phyloP scores from a whole-genome alignment of 2,329 filamentous ascomycete genomes.

The Trichoderma lentiforme region DNA sequence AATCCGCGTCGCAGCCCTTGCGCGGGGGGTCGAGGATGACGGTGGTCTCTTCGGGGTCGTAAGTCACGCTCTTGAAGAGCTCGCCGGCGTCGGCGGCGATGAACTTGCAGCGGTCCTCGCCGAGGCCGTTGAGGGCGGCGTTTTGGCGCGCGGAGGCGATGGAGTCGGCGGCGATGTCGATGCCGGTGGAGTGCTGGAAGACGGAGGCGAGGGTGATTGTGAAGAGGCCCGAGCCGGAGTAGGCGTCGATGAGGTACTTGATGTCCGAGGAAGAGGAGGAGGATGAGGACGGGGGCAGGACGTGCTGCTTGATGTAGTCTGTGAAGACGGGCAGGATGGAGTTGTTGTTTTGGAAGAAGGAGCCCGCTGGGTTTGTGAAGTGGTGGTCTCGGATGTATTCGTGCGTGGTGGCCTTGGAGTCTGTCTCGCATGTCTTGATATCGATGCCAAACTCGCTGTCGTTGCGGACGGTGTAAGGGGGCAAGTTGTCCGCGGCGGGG shows the following conservation, averaged over 20 bases:
- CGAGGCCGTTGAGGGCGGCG: conserved; percentile 70
- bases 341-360: conserved; percentile 99
- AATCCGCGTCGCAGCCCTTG: conserved; percentile 87
- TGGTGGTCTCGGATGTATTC: conserved; percentile 84
- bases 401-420: conserved; percentile 75
- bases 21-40: conserved; percentile 96
- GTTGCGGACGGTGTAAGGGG: conserved; percentile 41
- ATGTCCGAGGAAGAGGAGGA: conserved; percentile 44
- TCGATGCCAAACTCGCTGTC: conserved; percentile 61
- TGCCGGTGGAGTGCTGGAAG: conserved; percentile 81
- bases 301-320: conserved; percentile 76
- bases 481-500: conserved; percentile 26
- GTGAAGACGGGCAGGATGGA: conserved; percentile 88
- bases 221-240: conserved; percentile 96
- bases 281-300: conserved; percentile 51
- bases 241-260: conserved; percentile 92
- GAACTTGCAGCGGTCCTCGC: conserved; percentile 69
- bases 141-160: conserved; percentile 79
- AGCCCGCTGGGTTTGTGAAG: conserved; percentile 87
- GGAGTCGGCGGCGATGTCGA: conserved; percentile 79
- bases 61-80: conserved; percentile 73
- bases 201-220: conserved; percentile 85
- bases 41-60: conserved; percentile 76
- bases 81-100: conserved; percentile 82
- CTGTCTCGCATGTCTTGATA: conserved; percentile 83